These are phyloP conservation scores for Apiospora aurea DNA, from an alignment of 2,329 filamentous ascomycete genomes.

Conservation along the genomic window DNA sequence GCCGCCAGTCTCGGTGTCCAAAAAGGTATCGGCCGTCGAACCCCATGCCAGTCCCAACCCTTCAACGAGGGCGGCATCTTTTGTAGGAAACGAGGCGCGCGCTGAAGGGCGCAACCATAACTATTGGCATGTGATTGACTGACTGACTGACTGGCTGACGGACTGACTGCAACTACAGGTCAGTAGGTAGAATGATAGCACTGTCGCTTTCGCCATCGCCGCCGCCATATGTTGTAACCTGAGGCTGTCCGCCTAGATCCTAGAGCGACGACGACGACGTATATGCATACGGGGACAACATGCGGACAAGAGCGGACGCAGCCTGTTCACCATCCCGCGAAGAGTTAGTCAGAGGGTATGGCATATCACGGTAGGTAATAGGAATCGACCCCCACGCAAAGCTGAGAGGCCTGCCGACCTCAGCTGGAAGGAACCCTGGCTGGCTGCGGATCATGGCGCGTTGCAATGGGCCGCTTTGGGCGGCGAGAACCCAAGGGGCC, in stretches of 20 bases:
- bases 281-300: not conserved
- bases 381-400: not conserved
- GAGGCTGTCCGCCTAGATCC: too few species aligned
- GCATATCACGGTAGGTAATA: not conserved
- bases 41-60: not conserved
- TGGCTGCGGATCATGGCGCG: slow-evolving; percentile 1
- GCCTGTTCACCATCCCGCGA: not conserved
- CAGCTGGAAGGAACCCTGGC: not conserved
- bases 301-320: not conserved
- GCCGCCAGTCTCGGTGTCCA: not conserved
- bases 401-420: not conserved
- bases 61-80: not conserved
- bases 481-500: not conserved
- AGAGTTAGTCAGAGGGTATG: not conserved
- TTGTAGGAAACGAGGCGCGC: not conserved
- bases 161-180: not conserved
- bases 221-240: not conserved
- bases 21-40: not conserved
- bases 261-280: not conserved
- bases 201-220: not conserved
- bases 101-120: not conserved
- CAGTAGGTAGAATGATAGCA: not conserved
- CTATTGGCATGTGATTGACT: not conserved
- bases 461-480: not conserved
- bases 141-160: not conserved